Percentiles rank a stretch among this genome's conserved stretches.
These are phyloP conservation scores for Gaertneriomyces semiglobifer DNA, from an alignment of 192 early-diverging fungal species.

Conservation along the genomic window DNA sequence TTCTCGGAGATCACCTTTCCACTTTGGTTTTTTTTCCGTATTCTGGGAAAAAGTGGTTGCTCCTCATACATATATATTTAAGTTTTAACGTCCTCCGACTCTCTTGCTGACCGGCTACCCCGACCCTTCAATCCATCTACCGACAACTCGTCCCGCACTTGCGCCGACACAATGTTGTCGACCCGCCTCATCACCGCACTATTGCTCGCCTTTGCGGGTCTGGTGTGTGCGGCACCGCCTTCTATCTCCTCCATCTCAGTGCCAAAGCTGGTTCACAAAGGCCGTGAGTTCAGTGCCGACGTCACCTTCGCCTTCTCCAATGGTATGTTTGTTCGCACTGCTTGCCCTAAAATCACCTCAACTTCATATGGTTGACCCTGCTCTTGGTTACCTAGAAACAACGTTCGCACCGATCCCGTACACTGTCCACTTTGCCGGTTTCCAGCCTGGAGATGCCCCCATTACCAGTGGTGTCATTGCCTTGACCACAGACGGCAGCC, in stretches of 20 bases:
- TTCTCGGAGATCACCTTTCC: too few relatives aligned
- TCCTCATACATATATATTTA: too few relatives aligned
- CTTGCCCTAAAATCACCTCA: neutral
- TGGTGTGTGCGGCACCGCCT: neutral
- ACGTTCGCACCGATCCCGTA: neutral
- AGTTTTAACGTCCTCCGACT: too few relatives aligned
- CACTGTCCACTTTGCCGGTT: neutral
- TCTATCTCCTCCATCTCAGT: neutral
- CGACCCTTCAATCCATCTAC: too few relatives aligned
- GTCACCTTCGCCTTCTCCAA: neutral
- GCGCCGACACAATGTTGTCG: too few relatives aligned
- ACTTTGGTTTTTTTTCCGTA: too few relatives aligned
- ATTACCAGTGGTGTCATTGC: neutral
- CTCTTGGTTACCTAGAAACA: neutral
- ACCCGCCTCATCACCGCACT: too few relatives aligned
- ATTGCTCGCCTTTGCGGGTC: too few relatives aligned
- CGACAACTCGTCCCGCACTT: too few relatives aligned
- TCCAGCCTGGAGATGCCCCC: neutral
- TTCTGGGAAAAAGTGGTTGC: too few relatives aligned
- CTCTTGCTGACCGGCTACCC: too few relatives aligned
- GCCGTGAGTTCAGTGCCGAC: neutral
- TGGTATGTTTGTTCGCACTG: neutral
- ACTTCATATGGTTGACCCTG: neutral
- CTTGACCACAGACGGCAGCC: neutral
- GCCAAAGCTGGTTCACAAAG: neutral